Evolutionary conservation across 345 rosid species (phyloP), one percentile per base, ranked within the genome.

Genomic region (Arabis alpina): DNA sequence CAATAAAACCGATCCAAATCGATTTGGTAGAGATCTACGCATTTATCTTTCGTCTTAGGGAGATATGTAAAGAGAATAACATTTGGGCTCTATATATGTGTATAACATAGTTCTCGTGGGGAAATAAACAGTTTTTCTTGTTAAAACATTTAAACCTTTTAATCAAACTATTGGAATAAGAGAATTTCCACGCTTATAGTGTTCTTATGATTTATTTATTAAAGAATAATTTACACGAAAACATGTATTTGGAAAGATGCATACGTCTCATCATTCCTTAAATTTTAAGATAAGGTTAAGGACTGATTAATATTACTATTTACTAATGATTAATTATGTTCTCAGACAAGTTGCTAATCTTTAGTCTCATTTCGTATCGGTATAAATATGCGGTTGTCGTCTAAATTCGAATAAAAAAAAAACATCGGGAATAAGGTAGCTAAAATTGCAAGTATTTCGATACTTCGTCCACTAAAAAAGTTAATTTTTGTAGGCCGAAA

Each of bases 301-400:
- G 32, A 40, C 49, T 19, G 23, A 19, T 19, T 19, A 19, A 19
- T 19, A 19, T 19, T 19, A 19, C 23, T 19, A 19, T 19, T 19
- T 19, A 19, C 23, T 19, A 60, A 52, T 67, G 73, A 60, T 60
- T 66, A 56, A 27, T 56, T 47, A 48, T 55, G 59, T 72, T 54
- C 24, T 55, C 15, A 16, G 53, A 7, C 51, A 74, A 74, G 73
- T 67, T 67, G 68, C 37, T 74, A 60, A 53, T 67, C 50, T 74
- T 74, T 67, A 67, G 5, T 19, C 23, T 19, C 58, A 7, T 54
- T 27, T 44, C 36, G 7, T 16, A 74, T 67, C 54, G 69, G 64
- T 61, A 63, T 57, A 61, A 60, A 15, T 60, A 68, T 44, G 28
- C 37, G 39, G 10, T 74, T 51, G 45, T 60, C 14, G 41, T 55